A percentile compares a stretch with the other conserved stretches of the same genome.
Conservation (phyloP, 2,329 filamentous ascomycete species). For the Pyrenochaeta sp. region DNA sequence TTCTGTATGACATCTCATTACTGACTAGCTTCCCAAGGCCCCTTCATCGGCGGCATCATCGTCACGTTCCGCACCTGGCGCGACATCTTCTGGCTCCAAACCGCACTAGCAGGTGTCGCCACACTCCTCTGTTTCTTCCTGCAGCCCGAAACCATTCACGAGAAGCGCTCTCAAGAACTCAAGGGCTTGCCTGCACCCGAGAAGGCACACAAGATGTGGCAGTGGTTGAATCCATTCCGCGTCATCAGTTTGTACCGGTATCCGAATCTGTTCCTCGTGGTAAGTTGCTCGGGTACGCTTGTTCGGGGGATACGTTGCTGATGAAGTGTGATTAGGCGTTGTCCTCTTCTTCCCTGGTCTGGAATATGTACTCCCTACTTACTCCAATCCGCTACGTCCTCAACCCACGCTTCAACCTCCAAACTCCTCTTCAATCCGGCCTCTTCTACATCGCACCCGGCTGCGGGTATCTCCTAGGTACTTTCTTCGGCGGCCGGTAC, state of each 20-base stretch:
- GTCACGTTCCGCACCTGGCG: slow-evolving; percentile 78
- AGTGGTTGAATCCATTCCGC: slow-evolving; percentile 71
- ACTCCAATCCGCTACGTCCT: slow-evolving; percentile 76
- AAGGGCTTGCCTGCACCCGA: slow-evolving; percentile 59
- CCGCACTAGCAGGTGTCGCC: slow-evolving; percentile 69
- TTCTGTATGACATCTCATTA: not conserved
- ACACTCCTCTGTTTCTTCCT: slow-evolving; percentile 68
- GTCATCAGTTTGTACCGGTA: slow-evolving; percentile 71
- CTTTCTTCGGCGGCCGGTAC: slow-evolving; percentile 75
- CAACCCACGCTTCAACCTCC: slow-evolving; percentile 75
- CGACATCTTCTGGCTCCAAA: slow-evolving; percentile 79
- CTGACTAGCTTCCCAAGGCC: slow-evolving; percentile 62
- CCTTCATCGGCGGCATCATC: slow-evolving; percentile 77
- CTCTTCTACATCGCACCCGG: slow-evolving; percentile 79
- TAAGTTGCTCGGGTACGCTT: slow-evolving; percentile 23
- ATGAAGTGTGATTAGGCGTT: no score
- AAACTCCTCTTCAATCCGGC: slow-evolving; percentile 70
- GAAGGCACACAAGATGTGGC: slow-evolving; percentile 64
- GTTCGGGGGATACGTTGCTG: no score
- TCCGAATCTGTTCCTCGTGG: slow-evolving; percentile 67
- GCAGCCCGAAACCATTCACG: slow-evolving; percentile 76
- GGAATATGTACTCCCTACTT: slow-evolving; percentile 77
- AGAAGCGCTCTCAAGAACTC: slow-evolving; percentile 68
- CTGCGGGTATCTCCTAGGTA: slow-evolving; percentile 72
- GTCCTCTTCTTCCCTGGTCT: slow-evolving; percentile 70